Base-by-base conservation (phyloP, 768 basidiomycete genomes). In the Pholiota microspora region DNA sequence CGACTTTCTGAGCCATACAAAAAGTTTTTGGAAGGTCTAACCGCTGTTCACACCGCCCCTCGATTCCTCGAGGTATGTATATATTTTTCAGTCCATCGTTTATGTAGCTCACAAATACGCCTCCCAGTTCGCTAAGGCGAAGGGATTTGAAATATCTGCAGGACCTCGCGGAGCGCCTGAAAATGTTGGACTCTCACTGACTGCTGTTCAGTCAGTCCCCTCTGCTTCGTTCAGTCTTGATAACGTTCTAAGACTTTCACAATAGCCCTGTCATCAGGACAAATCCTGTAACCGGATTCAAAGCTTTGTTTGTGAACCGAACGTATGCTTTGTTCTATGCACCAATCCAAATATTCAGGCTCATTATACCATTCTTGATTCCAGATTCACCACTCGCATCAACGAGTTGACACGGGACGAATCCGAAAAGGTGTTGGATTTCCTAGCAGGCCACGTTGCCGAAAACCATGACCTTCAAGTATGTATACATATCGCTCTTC, bases 241-340 rank as follows among this genome's bases (percentile, higher is more conserved):
- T 29, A n/a, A n/a, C n/a, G n/a, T n/a, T n/a, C n/a, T n/a, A n/a
- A n/a, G 5, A 34, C 7, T n/a, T 12, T 38, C 38, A 32, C 7
- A 18, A 7, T 45, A 76, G 74, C 48, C 79, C 79, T 7, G 78
- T 84, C 51, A 75, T 84, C 49, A 67, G 82, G 27, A 82, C 80
- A 5, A 75, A 83, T 58, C 83, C 83, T 16, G 77, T 86, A 4
- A 85, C 83, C 0, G 83, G 83, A 3, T 84, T 76, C 72, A 82
- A 81, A 61, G 67, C 75, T 0, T 61, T 85, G 9, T 85, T 77
- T 56, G 80, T 85, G 45, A 85, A 84, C 69, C 71, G 67, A 61
- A 72, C 64, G 77, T 77, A 49, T n/a, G 72, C 32, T 15, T 1
- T 12, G n/a, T n/a, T n/a, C 42, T 15, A 13, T 28, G 16, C 35